Conservation (phyloP, 1,139 yeast species). For the Kodamaea ohmeri region DNA sequence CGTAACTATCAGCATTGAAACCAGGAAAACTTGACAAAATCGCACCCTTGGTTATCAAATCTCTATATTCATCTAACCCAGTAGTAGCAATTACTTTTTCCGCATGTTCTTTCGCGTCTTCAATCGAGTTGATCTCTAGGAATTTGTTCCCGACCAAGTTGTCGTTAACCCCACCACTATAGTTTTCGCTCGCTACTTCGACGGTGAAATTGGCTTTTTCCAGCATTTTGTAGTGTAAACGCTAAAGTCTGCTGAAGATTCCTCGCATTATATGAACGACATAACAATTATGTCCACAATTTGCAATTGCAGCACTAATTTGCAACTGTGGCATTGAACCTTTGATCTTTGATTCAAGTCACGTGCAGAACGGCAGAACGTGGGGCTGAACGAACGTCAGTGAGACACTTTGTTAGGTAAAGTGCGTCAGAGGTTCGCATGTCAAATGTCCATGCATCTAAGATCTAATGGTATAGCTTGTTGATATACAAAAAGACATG, state of each 20-base stretch:
- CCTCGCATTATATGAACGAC: not conserved
- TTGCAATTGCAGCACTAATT: not conserved
- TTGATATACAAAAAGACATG: too few species aligned
- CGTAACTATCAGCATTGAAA: not conserved
- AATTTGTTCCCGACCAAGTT: conserved; percentile 7
- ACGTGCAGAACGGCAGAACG: too few species aligned
- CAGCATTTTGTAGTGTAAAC: not conserved
- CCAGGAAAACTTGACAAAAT: conserved; percentile 7
- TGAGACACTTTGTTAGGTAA: too few species aligned
- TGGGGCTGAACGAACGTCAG: too few species aligned
- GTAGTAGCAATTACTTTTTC: conserved; percentile 4
- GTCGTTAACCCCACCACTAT: not conserved
- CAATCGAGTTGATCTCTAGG: conserved; percentile 2
- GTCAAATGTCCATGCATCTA: too few species aligned
- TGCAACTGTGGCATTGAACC: not conserved
- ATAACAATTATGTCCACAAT: not conserved
- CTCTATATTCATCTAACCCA: conserved; percentile 4
- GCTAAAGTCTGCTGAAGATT: not conserved
- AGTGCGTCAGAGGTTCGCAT: too few species aligned
- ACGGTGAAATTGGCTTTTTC: not conserved
- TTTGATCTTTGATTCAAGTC: too few species aligned
- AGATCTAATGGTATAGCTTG: too few species aligned
- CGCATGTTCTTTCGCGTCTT: conserved; percentile 6
- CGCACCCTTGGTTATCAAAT: conserved; percentile 6
- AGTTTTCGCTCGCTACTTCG: not conserved